Evolutionary conservation across 2,329 filamentous ascomycete genomes (phyloP).

Genomic region (Verticillium klebahnii): DNA sequence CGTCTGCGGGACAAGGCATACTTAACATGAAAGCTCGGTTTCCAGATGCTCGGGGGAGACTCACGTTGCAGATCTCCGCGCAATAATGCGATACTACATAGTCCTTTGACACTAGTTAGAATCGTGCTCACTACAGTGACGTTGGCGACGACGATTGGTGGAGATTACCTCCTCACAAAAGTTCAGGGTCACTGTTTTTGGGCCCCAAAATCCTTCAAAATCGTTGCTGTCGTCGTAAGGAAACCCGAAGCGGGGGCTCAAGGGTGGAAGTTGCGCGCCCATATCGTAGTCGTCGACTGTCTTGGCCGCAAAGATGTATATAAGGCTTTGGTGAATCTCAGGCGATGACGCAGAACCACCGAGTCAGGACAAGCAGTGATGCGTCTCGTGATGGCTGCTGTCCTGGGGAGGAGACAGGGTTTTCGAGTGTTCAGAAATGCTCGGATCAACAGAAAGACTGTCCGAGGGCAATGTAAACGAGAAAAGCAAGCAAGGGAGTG

Average conservation of each 20-base stretch:
- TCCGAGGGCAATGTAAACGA: too few species aligned
- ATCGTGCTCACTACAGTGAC: neutral
- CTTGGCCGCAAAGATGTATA: neutral
- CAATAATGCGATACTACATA: conserved; percentile 71
- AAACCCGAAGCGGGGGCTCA: neutral
- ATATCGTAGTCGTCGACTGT: neutral
- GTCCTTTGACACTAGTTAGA: conserved; percentile 23
- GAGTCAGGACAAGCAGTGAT: neutral
- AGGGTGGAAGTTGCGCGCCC: neutral
- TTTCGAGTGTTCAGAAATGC: too few species aligned
- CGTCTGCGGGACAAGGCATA: conserved; percentile 39
- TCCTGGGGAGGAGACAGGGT: too few species aligned
- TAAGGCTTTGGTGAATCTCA: neutral
- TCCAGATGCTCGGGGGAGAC: conserved; percentile 1
- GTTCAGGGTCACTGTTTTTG: conserved; percentile 68
- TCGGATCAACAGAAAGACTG: too few species aligned
- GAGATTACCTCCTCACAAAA: conserved; percentile 70
- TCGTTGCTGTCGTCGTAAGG: conserved; percentile 9
- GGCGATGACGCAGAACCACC: neutral
- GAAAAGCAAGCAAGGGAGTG: neutral
- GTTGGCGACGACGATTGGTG: neutral
- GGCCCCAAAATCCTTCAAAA: conserved; percentile 56
- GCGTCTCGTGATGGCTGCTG: neutral
- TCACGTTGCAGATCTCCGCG: conserved; percentile 68
- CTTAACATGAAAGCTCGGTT: neutral